Evolutionary conservation across 768 basidiomycete species (phyloP).

Genomic region (Serendipita sp.): DNA sequence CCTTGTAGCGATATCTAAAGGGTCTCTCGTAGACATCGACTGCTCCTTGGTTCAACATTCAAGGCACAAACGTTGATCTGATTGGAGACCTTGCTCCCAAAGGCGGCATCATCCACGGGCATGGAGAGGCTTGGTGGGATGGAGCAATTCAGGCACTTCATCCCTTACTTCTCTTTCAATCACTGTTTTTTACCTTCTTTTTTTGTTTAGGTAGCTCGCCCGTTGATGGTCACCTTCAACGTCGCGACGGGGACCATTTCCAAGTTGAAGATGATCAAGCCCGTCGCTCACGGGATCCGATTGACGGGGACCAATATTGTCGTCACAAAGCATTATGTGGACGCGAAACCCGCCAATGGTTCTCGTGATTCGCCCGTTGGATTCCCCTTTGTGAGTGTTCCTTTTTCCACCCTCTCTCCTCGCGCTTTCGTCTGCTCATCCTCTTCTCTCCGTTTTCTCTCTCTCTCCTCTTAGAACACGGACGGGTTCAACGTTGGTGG

Average conservation of each 20-base stretch:
- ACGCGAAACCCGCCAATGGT: constrained; percentile 27
- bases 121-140: constrained; percentile 37
- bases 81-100: constrained; percentile 26
- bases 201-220: constrained; percentile 18
- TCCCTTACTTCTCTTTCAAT: constrained; percentile 17
- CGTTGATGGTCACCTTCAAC: constrained; percentile 33
- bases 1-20: neutral
- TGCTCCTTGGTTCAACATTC: constrained; percentile 33
- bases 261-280: constrained; percentile 31
- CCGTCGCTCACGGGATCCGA: constrained; percentile 21
- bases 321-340: constrained; percentile 27
- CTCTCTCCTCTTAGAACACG: constrained; percentile 33
- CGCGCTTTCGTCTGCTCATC: no score
- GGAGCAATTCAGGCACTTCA: constrained; percentile 26
- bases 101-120: constrained; percentile 30
- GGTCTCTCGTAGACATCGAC: constrained; percentile 11
- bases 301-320: constrained; percentile 24
- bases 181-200: neutral
- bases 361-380: constrained; percentile 22
- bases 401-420: neutral
- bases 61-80: constrained; percentile 27
- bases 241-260: constrained; percentile 27
- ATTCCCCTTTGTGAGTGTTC: constrained; percentile 15
- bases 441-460: no score
- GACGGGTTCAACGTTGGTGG: constrained; percentile 20